phyloP scores from a whole-genome alignment of 495 filamentous ascomycete genomes.

The Aspergillus hancockii region DNA sequence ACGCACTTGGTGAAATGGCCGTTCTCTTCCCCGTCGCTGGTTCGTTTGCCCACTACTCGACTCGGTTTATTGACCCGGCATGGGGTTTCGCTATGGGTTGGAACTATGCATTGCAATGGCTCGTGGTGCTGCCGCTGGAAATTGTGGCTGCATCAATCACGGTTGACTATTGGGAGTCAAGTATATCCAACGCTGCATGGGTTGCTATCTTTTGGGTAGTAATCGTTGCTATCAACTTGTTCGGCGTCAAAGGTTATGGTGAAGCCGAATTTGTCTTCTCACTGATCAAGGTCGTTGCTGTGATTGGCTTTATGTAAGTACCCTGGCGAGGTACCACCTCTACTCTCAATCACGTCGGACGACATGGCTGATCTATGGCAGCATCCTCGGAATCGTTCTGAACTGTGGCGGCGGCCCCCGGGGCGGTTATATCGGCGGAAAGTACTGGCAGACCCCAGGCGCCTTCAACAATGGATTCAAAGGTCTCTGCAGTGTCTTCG shows the following conservation, averaged over 20 bases:
- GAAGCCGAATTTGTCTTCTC: conserved; percentile 91
- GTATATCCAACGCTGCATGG: conserved; percentile 72
- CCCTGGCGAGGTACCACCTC: background rate
- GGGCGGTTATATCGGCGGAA: conserved; percentile 80
- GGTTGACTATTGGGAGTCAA: conserved; percentile 76
- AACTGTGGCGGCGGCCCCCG: conserved; percentile 76
- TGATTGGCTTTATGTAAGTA: conserved; percentile 84
- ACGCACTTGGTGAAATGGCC: conserved; percentile 89
- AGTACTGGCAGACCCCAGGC: conserved; percentile 80
- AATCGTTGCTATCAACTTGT: conserved; percentile 80
- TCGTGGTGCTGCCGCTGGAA: conserved; percentile 84
- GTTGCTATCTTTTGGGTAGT: conserved; percentile 78
- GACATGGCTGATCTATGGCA: conserved; percentile 30
- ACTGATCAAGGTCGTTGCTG: conserved; percentile 79
- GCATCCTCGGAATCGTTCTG: conserved; percentile 76
- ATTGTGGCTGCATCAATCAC: conserved; percentile 90
- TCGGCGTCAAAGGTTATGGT: conserved; percentile 84
- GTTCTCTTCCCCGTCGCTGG: conserved; percentile 90
- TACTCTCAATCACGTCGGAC: background rate
- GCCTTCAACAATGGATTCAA: conserved; percentile 94
- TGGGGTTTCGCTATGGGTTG: conserved; percentile 99
- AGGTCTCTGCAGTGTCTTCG: conserved; percentile 89
- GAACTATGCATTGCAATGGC: conserved; percentile 97
- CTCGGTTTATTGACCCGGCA: conserved; percentile 87
- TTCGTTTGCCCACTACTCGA: conserved; percentile 91